Evolutionary conservation across 345 rosid species (phyloP), one percentile per base, ranked within the genome.

Genomic region (Tarenaya hassleriana): DNA sequence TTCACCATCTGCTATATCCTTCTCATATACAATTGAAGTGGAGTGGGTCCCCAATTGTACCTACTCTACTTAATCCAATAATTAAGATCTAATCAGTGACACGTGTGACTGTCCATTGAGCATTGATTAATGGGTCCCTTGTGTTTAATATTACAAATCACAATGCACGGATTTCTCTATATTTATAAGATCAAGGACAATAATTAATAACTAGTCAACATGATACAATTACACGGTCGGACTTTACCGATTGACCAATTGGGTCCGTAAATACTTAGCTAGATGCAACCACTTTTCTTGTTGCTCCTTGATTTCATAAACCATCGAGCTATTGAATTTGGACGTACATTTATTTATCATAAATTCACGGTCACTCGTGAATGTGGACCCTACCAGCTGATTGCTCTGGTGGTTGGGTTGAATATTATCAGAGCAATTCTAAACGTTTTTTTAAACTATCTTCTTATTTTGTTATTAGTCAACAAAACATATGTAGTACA

Each of bases 211-310:
- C n/a, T n/a, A n/a, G n/a, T n/a, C n/a, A n/a, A n/a, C n/a, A n/a
- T n/a, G n/a, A n/a, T n/a, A n/a, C n/a, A n/a, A n/a, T n/a, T n/a
- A n/a, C n/a, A n/a, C n/a, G n/a, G n/a, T n/a, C n/a, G n/a, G n/a
- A n/a, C n/a, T n/a, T n/a, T n/a, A n/a, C n/a, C n/a, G n/a, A n/a
- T n/a, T n/a, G n/a, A n/a, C n/a, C n/a, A n/a, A n/a, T n/a, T n/a
- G n/a, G n/a, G n/a, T n/a, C n/a, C n/a, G 11, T 16, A 13, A 5
- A 1, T 47, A 37, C 13, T 47, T 21, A 29, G 63, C 46, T 42
- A 43, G 63, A 64, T 58, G 64, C 69, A 65, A 66, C 70, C 17
- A 66, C 40, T 66, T 66, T 66, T 66, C 44, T 59, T 52, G 70
- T 66, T 66, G 33, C 39, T 58, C 55, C 46, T 39, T 9, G 44